Base-by-base conservation (phyloP, 768 basidiomycete genomes). In the Daedalea quercina region DNA sequence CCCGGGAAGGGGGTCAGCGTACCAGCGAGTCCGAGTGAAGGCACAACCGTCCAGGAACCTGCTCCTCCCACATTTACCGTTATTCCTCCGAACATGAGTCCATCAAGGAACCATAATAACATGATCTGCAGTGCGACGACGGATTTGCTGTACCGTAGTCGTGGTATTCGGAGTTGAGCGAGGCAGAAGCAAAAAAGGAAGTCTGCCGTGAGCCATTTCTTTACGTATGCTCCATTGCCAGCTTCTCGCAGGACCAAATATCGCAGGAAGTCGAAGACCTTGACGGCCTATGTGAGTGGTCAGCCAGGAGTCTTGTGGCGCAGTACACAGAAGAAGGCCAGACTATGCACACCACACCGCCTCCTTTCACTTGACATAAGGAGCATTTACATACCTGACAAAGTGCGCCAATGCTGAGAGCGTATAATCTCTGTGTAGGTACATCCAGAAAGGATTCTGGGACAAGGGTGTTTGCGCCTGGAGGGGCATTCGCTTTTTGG, bases 341-440 rank as follows among this genome's bases (percentile, higher is more conserved):
- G n/a, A n/a, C n/a, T n/a, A n/a, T n/a, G n/a, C n/a, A n/a, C n/a
- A n/a, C n/a, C n/a, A n/a, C n/a, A n/a, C n/a, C n/a, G n/a, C n/a
- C n/a, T n/a, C 1, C 35, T 31, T 31, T 11, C 6, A 11, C 28
- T 11, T 6, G 28, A 4, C 28, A 31, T 11, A 31, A 31, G 28
- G 28, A 31, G 41, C 41, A 42, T 6, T n/a, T 4, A 59, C 76
- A 51, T 57, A 87, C 91, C 77, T 94, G 91, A 31, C 88, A 74
- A 1, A 92, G 73, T 37, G 84, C 77, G 8, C 85, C 87, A 23
- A 92, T 69, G 55, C 90, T 87, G 42, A 90, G 73, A 57, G 79
- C 78, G 61, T 94, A 90, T 6, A 89, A 76, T 47, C 93, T 76
- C 65, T 92, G 89, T 15, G 89, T 84, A 20, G 89, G 87, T 3